Evolutionary conservation across 1,284 basidiomycete species (phyloP).

Genomic region (Salmacisia buchloeana): DNA sequence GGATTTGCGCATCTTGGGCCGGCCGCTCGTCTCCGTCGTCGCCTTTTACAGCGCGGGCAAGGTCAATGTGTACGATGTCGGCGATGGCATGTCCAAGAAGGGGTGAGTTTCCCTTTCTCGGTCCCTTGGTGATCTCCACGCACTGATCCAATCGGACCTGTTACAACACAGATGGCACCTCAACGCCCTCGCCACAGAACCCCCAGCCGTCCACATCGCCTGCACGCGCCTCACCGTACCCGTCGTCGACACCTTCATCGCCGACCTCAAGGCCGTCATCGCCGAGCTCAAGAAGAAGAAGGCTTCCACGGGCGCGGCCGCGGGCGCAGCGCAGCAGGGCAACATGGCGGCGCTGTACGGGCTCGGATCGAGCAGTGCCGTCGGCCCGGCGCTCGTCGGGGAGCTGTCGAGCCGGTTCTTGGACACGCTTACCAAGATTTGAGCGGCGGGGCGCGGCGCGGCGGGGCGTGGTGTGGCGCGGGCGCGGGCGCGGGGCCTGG

Average conservation of each 20-base stretch:
- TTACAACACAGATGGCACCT: conserved; percentile 63
- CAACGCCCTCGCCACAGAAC: conserved; percentile 68
- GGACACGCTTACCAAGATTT: conserved; percentile 31
- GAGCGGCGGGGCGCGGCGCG: too few relatives aligned
- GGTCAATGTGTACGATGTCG: conserved; percentile 72
- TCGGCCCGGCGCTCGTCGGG: conserved; percentile 82
- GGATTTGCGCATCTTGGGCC: conserved; percentile 77
- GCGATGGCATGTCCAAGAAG: conserved; percentile 74
- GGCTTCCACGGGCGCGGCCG: too few relatives aligned
- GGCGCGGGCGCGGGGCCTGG: too few relatives aligned
- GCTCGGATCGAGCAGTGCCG: conserved; percentile 75
- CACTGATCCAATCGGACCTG: not conserved
- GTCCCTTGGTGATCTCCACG: not conserved
- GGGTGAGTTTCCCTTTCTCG: conserved; percentile 27
- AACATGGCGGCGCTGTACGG: conserved; percentile 55
- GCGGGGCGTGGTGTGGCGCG: too few relatives aligned
- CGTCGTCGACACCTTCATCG: conserved; percentile 70
- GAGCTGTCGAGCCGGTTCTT: conserved; percentile 63
- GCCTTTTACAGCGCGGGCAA: conserved; percentile 68
- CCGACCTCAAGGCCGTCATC: conserved; percentile 73
- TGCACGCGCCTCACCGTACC: conserved; percentile 77
- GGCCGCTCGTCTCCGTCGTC: conserved; percentile 82
- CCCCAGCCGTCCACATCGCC: conserved; percentile 84
- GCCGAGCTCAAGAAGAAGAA: conserved; percentile 14
- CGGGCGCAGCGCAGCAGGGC: conserved; percentile 22